A percentile compares a stretch with the other conserved stretches of the same genome.
These are phyloP conservation scores for Euphorbia corollata DNA, from an alignment of 441 rosid species.

Conservation along the genomic window DNA sequence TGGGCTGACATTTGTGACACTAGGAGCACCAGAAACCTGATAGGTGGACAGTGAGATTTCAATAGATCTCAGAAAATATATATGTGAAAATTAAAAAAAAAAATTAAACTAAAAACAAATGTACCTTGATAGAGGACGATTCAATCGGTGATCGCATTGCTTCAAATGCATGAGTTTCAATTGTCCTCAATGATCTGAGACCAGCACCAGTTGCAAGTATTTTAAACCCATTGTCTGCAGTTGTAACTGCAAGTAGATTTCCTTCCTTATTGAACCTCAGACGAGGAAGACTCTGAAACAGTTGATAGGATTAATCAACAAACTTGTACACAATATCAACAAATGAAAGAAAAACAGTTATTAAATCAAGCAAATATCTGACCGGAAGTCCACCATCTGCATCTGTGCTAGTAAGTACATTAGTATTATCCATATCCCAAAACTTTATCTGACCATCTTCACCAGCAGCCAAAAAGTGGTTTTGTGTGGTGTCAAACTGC, in stretches of 20 bases:
- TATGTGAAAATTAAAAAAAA: slow-evolving; percentile 10
- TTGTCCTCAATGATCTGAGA: slow-evolving; percentile 46
- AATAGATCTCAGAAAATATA: slow-evolving; percentile 15
- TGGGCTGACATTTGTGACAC: slow-evolving; percentile 40
- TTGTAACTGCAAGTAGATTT: slow-evolving; percentile 71
- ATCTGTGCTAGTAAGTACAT: slow-evolving; percentile 48
- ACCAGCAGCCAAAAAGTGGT: slow-evolving; percentile 83
- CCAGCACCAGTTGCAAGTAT: slow-evolving; percentile 69
- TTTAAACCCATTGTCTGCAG: slow-evolving; percentile 81
- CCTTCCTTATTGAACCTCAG: slow-evolving; percentile 84
- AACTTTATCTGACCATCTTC: slow-evolving; percentile 77
- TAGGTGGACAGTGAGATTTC: slow-evolving; percentile 15
- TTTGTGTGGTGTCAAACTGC: slow-evolving; percentile 77
- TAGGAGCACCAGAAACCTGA: slow-evolving; percentile 60
- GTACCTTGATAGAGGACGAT: slow-evolving; percentile 49
- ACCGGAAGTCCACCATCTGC: slow-evolving; percentile 93
- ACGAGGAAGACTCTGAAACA: slow-evolving; percentile 60
- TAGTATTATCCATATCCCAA: slow-evolving; percentile 76
- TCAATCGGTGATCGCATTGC: slow-evolving; percentile 53
- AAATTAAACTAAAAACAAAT: slow-evolving; percentile 11
- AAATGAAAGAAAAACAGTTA: slow-evolving; percentile 14
- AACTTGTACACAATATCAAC: slow-evolving; percentile 4
- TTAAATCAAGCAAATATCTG: slow-evolving; percentile 26
- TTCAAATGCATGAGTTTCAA: slow-evolving; percentile 54
- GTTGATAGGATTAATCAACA: slow-evolving; percentile 20